Percentiles rank a stretch among this genome's conserved stretches.
These are phyloP conservation scores for Nigrograna mackinnonii DNA, from an alignment of 2,329 filamentous ascomycete species.

Conservation along the genomic window DNA sequence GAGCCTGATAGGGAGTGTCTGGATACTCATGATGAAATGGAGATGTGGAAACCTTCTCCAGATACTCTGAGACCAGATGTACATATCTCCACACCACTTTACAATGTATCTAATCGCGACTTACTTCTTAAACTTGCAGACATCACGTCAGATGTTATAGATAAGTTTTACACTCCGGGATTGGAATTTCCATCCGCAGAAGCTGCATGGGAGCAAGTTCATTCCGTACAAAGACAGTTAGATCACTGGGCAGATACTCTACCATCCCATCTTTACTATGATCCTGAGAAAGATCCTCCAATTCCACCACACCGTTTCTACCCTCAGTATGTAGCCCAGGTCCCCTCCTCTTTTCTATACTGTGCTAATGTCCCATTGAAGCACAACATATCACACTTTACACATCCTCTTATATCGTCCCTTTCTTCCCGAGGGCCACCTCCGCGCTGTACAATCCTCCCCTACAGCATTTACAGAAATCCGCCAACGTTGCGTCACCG, in stretches of 20 bases:
- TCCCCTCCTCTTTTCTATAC: too few relatives aligned
- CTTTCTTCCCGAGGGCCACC: neutral
- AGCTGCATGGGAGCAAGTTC: neutral
- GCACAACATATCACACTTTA: slow-evolving; percentile 1
- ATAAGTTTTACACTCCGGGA: neutral
- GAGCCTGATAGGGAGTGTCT: neutral
- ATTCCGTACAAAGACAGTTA: neutral
- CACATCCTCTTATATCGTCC: neutral
- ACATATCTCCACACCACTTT: neutral
- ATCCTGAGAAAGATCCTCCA: neutral
- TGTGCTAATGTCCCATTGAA: neutral
- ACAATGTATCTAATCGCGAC: slow-evolving; percentile 1
- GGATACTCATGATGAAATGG: neutral
- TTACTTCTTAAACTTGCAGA: neutral
- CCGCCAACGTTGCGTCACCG: neutral
- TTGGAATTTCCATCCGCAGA: neutral
- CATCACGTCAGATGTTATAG: neutral
- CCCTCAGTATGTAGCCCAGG: neutral
- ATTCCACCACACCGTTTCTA: slow-evolving; percentile 1
- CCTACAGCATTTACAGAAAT: neutral
- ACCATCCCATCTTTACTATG: neutral
- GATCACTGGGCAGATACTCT: neutral
- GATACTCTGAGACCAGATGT: neutral
- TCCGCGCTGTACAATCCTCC: neutral
- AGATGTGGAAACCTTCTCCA: neutral